Conservation (phyloP, 345 rosid genomes). For the Pistacia integerrima region DNA sequence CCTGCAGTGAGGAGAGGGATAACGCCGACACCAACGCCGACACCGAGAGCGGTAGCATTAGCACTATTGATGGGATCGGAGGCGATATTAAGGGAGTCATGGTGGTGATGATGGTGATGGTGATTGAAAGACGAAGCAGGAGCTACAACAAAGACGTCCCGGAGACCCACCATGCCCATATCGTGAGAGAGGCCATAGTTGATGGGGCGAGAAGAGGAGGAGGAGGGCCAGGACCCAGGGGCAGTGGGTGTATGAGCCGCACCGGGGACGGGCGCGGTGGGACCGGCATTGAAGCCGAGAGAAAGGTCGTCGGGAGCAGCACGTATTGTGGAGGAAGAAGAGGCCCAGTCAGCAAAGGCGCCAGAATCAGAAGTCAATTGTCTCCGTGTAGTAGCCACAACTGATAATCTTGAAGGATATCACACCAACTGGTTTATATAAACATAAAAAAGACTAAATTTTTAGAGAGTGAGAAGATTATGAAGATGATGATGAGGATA, state of each 20-base stretch:
- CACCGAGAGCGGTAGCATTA: constrained; percentile 51
- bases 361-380: constrained; percentile 81
- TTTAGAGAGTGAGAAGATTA: not conserved
- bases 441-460: not conserved
- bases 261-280: constrained; percentile 39
- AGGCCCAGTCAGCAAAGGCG: constrained; percentile 90
- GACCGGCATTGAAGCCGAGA: constrained; percentile 93
- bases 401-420: constrained; percentile 19
- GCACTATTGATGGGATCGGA: constrained; percentile 40
- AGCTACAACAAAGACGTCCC: constrained; percentile 78
- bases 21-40: constrained; percentile 68
- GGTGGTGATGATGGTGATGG: constrained; percentile 54
- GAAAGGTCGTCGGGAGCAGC: constrained; percentile 86
- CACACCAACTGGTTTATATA: constrained; percentile 9
- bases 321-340: constrained; percentile 56
- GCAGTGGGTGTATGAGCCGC: constrained; percentile 39
- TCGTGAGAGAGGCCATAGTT: constrained; percentile 67
- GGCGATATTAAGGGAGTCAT: constrained; percentile 31
- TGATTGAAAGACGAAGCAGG: constrained; percentile 62
- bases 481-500: not conserved
- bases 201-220: constrained; percentile 40
- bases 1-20: constrained; percentile 73
- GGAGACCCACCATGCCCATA: constrained; percentile 81
- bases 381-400: constrained; percentile 98
- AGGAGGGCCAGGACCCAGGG: constrained; percentile 54